Evolutionary conservation across 352 stramenopile species (phyloP).

Genomic region (Pythium insidiosum): DNA sequence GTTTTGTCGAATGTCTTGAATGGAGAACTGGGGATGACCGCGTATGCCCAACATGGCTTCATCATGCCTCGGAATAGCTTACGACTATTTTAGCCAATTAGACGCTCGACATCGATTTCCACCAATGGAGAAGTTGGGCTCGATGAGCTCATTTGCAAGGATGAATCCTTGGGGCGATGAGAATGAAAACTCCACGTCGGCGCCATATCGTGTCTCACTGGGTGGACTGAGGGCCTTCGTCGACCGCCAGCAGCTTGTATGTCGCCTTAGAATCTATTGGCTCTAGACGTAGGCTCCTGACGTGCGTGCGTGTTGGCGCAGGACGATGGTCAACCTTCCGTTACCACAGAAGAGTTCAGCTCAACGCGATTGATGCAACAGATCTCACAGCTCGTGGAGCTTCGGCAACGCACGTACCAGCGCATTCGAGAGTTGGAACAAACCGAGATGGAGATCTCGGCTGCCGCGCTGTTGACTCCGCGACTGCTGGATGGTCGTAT

Average conservation of each 20-base stretch:
- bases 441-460: slow-evolving; percentile 21
- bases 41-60: slow-evolving; percentile 13
- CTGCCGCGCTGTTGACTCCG: slow-evolving; percentile 14
- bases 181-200: neutral
- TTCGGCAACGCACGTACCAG: too few relatives aligned
- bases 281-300: neutral
- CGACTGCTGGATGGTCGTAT: slow-evolving; percentile 21
- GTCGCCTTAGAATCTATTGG: neutral
- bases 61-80: too few relatives aligned
- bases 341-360: neutral
- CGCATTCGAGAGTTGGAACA: slow-evolving; percentile 27
- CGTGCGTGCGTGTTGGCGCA: too few relatives aligned
- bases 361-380: neutral
- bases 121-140: too few relatives aligned
- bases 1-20: slow-evolving; percentile 4
- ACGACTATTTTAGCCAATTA: slow-evolving; percentile 3
- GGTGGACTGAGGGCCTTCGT: slow-evolving; percentile 32
- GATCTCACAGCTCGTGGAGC: too few relatives aligned
- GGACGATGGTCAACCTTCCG: too few relatives aligned
- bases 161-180: slow-evolving; percentile 29
- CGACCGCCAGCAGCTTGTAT: slow-evolving; percentile 23
- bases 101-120: neutral
- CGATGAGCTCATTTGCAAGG: too few relatives aligned
- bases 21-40: too few relatives aligned
- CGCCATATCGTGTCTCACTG: slow-evolving; percentile 16